Percentiles rank a stretch among this genome's conserved stretches.
Conservation (phyloP, 2,329 filamentous ascomycete genomes). For the Aspergillus brunneoviolaceus region DNA sequence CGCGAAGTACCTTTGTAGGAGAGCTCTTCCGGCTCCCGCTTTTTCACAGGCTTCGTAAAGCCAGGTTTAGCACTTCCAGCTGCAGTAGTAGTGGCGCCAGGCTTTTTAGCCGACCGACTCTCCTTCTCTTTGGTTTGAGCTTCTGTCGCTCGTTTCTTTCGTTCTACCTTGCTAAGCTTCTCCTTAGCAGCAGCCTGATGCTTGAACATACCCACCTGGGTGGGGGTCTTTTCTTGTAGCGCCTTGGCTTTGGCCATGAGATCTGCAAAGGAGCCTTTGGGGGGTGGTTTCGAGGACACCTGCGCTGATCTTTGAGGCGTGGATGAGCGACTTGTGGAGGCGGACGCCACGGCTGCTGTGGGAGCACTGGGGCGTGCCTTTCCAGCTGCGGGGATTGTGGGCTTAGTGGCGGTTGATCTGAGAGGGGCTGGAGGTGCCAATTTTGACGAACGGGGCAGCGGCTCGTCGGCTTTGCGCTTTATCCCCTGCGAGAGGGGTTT, state of each 20-base stretch:
- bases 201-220: conserved; percentile 54
- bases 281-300: conserved; percentile 46
- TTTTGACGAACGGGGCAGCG: conserved; percentile 31
- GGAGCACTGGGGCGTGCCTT: conserved; percentile 17
- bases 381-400: conserved; percentile 15
- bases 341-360: background rate
- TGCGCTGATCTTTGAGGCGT: conserved; percentile 20
- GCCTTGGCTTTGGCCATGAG: conserved; percentile 60
- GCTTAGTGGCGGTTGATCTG: conserved; percentile 19
- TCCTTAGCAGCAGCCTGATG: conserved; percentile 56
- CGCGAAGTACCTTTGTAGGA: conserved; percentile 43
- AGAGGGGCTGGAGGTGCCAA: conserved; percentile 23
- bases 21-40: conserved; percentile 32
- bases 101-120: conserved; percentile 31
- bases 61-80: conserved; percentile 22
- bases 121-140: conserved; percentile 44
- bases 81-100: conserved; percentile 20
- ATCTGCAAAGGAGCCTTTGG: conserved; percentile 60
- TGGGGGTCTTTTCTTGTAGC: conserved; percentile 47
- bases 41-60: conserved; percentile 25
- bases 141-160: conserved; percentile 46
- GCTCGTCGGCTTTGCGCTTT: conserved; percentile 48
- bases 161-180: conserved; percentile 56
- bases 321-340: conserved; percentile 19
- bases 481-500: conserved; percentile 25